Base-by-base conservation (phyloP, 495 filamentous ascomycete species). In the Podospora bellae-mahoneyi region DNA sequence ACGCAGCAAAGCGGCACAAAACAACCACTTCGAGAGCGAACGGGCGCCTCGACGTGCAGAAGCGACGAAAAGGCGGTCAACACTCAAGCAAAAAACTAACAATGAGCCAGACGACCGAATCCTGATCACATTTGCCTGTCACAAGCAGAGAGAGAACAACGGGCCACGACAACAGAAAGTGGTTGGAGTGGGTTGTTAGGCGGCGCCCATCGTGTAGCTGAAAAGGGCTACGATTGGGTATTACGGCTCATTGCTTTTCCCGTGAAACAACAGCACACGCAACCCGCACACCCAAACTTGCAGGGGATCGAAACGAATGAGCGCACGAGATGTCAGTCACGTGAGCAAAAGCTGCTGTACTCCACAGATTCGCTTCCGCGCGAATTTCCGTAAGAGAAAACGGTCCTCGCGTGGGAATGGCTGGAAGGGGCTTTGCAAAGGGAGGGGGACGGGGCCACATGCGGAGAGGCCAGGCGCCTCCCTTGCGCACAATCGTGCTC, bases 361-460 rank as follows among this genome's bases (percentile, higher is more conserved):
- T 71, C 74, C 75, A 77, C 74, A 68, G 61, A 57, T 64, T 69
- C 60, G 59, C 63, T 70, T 62, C 68, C 69, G 65, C 66, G 67
- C 71, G 70, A 66, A 69, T 71, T 69, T 67, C 66, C 56, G 66
- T 67, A 67, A 48, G 39, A 65, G 61, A 26, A 39, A 59, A 44
- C 18, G 60, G 20, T 23, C 32, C 26, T 53, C 44, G 10, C 53
- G 13, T 61, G 64, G 61, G 18, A 32, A 20, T 61, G 59, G 23
- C 60, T 28, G 61, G 30, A 32, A 32, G 34, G 61, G 32, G 27
- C 15, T 28, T 60, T 28, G 60, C 16, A n/a, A n/a, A 32, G 1
- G 60, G 60, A 27, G 55, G 55, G 54, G 54, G 18, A 19, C 23
- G 4, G 55, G 55, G 55, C 55, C 19, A 64, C 32, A 64, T 55